Percentiles rank a stretch among this genome's conserved stretches.
phyloP scores from a whole-genome alignment of 352 stramenopile species.

The Globisporangium spiculum region DNA sequence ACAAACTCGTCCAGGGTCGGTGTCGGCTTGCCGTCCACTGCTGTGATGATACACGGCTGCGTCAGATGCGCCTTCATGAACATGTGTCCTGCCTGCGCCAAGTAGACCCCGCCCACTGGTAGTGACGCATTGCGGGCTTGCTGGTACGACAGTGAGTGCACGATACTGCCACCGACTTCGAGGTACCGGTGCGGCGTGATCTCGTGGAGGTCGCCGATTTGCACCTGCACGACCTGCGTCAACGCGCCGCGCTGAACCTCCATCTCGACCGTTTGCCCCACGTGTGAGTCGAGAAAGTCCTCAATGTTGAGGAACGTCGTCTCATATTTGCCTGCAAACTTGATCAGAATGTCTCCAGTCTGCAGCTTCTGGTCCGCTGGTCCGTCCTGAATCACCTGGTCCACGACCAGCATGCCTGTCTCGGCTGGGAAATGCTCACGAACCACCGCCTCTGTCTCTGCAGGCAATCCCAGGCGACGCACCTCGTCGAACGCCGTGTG shows the following conservation, averaged over 20 bases:
- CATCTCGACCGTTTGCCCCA: conserved; percentile 61
- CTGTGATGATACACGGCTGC: conserved; percentile 86
- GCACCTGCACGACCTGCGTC: conserved; percentile 40
- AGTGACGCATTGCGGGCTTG: conserved; percentile 84
- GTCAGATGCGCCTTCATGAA: conserved; percentile 86
- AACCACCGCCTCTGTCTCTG: conserved; percentile 67
- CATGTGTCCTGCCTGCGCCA: conserved; percentile 89
- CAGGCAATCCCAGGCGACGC: conserved; percentile 64
- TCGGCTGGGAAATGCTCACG: conserved; percentile 72
- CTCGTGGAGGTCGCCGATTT: conserved; percentile 71
- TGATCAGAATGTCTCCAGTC: conserved; percentile 85
- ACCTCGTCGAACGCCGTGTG: conserved; percentile 91
- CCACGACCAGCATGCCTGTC: conserved; percentile 89
- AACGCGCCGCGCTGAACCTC: conserved; percentile 76
- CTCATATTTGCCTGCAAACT: conserved; percentile 66
- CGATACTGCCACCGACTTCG: conserved; percentile 81
- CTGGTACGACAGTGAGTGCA: conserved; percentile 89
- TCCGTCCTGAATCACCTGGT: conserved; percentile 83
- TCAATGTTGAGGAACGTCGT: conserved; percentile 87
- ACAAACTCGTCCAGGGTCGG: conserved; percentile 83
- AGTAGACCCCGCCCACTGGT: conserved; percentile 70
- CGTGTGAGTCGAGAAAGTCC: conserved; percentile 65
- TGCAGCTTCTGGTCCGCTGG: conserved; percentile 73
- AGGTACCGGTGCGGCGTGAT: conserved; percentile 85
- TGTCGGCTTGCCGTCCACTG: conserved; percentile 75